A percentile compares a stretch with the other conserved stretches of the same genome.
These are phyloP conservation scores for Lentinus tigrinus DNA, from an alignment of 768 basidiomycete species.

Conservation along the genomic window DNA sequence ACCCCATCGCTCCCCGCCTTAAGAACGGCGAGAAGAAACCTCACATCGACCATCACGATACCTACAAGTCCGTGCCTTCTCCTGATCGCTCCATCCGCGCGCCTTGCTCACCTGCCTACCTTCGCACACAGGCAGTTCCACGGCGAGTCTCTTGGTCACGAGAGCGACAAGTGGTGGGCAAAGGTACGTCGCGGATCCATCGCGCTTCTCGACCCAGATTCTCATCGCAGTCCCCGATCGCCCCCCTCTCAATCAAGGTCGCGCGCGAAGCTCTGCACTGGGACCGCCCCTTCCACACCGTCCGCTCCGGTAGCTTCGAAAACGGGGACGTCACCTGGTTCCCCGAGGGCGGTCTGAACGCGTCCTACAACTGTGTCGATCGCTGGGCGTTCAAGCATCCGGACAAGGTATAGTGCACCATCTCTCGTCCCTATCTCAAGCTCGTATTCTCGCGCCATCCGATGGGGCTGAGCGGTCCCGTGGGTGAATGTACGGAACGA, in stretches of 20 bases:
- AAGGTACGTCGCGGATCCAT: conserved; percentile 43
- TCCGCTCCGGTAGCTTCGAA: conserved; percentile 78
- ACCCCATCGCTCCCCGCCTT: conserved; percentile 79
- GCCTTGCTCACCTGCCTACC: conserved; percentile 2
- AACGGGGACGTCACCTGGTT: conserved; percentile 94
- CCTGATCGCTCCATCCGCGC: conserved; percentile 17
- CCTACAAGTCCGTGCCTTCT: conserved; percentile 44
- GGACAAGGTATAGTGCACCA: conserved; percentile 50
- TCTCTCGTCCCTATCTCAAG: not conserved
- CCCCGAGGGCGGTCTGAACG: conserved; percentile 91
- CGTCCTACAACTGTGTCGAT: conserved; percentile 97
- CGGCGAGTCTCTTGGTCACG: conserved; percentile 67
- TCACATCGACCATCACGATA: conserved; percentile 79
- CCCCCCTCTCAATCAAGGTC: conserved; percentile 42
- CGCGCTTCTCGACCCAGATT: conserved; percentile 1
- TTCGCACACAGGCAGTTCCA: conserved; percentile 41
- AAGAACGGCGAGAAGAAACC: conserved; percentile 61
- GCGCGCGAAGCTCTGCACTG: conserved; percentile 80
- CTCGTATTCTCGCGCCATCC: not conserved
- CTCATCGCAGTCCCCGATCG: not conserved
- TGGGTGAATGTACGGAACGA: conserved; percentile 5
- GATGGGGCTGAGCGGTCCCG: not conserved
- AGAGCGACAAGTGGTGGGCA: conserved; percentile 87
- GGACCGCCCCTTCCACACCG: conserved; percentile 88
- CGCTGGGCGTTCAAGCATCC: conserved; percentile 92